Base-by-base conservation (phyloP, 352 stramenopile genomes). In the Hyaloperonospora brassicae region DNA sequence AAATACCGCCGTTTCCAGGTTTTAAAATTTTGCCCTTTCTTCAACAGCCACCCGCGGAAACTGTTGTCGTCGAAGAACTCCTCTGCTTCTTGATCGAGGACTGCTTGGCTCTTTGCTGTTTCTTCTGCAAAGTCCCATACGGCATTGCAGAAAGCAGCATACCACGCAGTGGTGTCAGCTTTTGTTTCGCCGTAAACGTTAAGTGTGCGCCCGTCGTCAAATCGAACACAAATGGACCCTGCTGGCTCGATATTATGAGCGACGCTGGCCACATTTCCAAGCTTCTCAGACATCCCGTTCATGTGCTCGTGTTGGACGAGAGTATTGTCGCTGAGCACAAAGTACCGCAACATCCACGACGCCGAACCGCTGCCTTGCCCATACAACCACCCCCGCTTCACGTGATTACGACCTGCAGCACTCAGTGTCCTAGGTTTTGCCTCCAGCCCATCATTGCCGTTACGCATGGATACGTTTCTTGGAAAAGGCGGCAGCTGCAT, bases 1-100 rank as follows among this genome's bases (percentile, higher is more conserved):
- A 94, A 88, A 53, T 83, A 90, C 7, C 78, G 69, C n/a, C 74
- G 66, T 61, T 92, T 94, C 84, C 84, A 94, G 0, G 66, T 87
- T 68, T 89, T 88, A 50, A 92, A 81, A 42, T 79, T 89, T 57
- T 92, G 79, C 1, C 84, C 84, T 59, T 86, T 76, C 59, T 94
- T 94, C 46, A 89, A 52, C 0, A 94, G 66, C 81, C 81, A 94
- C 21, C 83, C 83, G 10, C 42, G 51, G 47, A 70, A 73, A 21
- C 50, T 43, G 46, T 56, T 59, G 9, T 64, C 57, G 22, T 58
- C 36, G 9, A 47, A 9, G 8, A 44, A 17, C 27, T 54, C 45
- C 34, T 64, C 45, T 25, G 61, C 57, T 34, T 59, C 58, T 44
- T 60, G 55, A 25, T 65, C 70, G 4, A 42, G 50, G 21, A 49